phyloP scores from a whole-genome alignment of 2,329 filamentous ascomycete species.

The Aspergillus hiratsukae region DNA sequence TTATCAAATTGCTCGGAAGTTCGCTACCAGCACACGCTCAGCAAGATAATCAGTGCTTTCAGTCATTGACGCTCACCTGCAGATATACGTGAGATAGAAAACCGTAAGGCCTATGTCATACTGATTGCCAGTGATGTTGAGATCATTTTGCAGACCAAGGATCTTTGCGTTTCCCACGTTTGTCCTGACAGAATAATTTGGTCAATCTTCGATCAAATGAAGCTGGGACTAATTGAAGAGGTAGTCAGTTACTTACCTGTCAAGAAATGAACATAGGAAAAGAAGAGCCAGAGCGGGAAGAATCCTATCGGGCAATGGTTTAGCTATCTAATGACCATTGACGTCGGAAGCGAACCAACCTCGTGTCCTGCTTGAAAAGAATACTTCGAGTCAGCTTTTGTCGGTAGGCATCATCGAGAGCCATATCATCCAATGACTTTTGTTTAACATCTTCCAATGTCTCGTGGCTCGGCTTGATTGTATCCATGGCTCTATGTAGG shows the following conservation, averaged over 20 bases:
- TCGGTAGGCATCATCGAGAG: conserved; percentile 13
- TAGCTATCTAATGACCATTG: neutral
- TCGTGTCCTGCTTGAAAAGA: conserved; percentile 52
- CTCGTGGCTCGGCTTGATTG: conserved; percentile 13
- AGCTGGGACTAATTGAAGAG: neutral
- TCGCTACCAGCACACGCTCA: conserved; percentile 42
- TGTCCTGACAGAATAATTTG: conserved; percentile 43
- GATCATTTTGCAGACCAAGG: conserved; percentile 55
- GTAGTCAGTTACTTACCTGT: conserved; percentile 24
- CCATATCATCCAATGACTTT: conserved; percentile 8
- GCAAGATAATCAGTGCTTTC: neutral
- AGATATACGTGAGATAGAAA: conserved; percentile 57
- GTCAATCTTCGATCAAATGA: neutral
- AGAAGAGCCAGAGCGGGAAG: conserved; percentile 60
- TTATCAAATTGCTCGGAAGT: conserved; percentile 59
- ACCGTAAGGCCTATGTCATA: conserved; percentile 62
- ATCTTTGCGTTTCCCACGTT: conserved; percentile 70
- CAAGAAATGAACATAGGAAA: conserved; percentile 62
- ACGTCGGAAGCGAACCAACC: conserved; percentile 29
- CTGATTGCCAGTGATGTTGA: conserved; percentile 56
- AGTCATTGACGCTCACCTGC: conserved; percentile 43
- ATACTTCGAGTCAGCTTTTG: conserved; percentile 40
- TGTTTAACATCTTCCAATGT: conserved; percentile 21
- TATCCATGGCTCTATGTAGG: conserved; percentile 13
- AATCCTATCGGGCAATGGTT: conserved; percentile 43